Base-by-base conservation (phyloP, 2,329 filamentous ascomycete species). In the Pseudohalonectria lignicola region DNA sequence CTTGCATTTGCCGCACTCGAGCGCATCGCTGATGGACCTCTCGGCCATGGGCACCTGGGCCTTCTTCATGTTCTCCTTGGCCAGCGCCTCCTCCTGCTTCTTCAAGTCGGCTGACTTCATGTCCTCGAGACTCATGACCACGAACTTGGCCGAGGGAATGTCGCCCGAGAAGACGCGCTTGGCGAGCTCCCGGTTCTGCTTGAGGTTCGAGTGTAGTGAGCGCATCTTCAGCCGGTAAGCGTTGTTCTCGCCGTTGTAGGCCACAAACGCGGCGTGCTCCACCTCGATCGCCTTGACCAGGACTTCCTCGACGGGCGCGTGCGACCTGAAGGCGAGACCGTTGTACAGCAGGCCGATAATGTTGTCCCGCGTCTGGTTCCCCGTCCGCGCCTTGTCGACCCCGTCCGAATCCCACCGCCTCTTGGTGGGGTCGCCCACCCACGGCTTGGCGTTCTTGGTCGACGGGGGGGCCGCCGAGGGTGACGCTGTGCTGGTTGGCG, bases 31-130 rank as follows among this genome's bases (percentile, higher is more conserved):
- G 63, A 95, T 86, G 55, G 82, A 88, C 71, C 87, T 92, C 63
- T 94, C 82, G 15, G 79, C 83, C 69, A 88, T 83, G 41, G 90
- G 85, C 10, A 94, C 88, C 79, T 96, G 93, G 2, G 92, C 86
- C 61, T 90, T 86, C 67, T 87, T 87, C 84, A 96, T 88, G 62
- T 98, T 98, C 63, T 95, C 86, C 62, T 84, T 78, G 56, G 87
- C 73, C 36, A 94, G 71, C 57, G 78, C 77, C 49, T 74, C 66
- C 49, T 95, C 87, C 53, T 81, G 75, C 50, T 76, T 77, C 43
- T 79, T 77, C 61, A 85, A 82, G 59, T 92, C 79, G 36, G 79
- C 81, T 34, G 84, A 92, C 66, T 93, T 93, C 56, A 98, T 76
- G 59, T 96, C 90, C 39, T 94, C 84, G 50, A 85, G 79, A 8